These are phyloP conservation scores for Saccharomycopsis sp. DNA, from an alignment of 805 yeast species.

Conservation along the genomic window DNA sequence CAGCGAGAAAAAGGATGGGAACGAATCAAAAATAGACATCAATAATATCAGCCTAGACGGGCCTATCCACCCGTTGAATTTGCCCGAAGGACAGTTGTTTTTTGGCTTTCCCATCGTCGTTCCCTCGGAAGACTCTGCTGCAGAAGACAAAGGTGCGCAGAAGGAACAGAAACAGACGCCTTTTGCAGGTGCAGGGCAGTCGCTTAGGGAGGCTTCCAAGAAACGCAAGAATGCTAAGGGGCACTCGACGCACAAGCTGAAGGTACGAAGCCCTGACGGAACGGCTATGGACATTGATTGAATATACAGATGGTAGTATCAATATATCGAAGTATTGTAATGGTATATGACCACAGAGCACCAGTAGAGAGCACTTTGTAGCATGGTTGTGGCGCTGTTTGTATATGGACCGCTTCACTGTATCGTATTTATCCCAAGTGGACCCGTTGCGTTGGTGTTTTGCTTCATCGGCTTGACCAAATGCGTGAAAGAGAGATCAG, in stretches of 20 bases:
- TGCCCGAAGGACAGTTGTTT: conserved; percentile 83
- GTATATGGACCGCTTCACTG: too few species aligned
- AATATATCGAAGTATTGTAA: too few species aligned
- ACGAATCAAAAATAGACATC: conserved; percentile 27
- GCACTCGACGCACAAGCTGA: conserved; percentile 53
- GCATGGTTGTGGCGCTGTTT: too few species aligned
- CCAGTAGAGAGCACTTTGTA: too few species aligned
- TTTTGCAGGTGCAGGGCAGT: conserved; percentile 67
- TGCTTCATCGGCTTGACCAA: too few species aligned
- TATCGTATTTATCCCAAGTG: too few species aligned
- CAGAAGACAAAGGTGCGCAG: conserved; percentile 27
- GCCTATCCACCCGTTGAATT: conserved; percentile 56
- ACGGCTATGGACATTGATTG: conserved; percentile 66
- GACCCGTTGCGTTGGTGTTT: too few species aligned
- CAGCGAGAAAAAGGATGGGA: conserved; percentile 11
- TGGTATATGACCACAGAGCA: too few species aligned
- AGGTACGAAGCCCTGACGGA: conserved; percentile 56
- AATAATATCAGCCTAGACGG: conserved; percentile 47
- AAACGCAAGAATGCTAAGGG: conserved; percentile 54
- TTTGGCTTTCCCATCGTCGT: conserved; percentile 77
- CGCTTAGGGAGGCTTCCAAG: conserved; percentile 63
- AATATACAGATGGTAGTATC: too few species aligned
- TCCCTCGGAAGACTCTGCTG: conserved; percentile 36
- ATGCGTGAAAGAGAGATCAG: too few species aligned
- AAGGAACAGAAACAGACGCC: conserved; percentile 21